Percentiles rank a stretch among this genome's conserved stretches.
phyloP scores from a whole-genome alignment of 208 protist species.

The Crithidia expoeki region DNA sequence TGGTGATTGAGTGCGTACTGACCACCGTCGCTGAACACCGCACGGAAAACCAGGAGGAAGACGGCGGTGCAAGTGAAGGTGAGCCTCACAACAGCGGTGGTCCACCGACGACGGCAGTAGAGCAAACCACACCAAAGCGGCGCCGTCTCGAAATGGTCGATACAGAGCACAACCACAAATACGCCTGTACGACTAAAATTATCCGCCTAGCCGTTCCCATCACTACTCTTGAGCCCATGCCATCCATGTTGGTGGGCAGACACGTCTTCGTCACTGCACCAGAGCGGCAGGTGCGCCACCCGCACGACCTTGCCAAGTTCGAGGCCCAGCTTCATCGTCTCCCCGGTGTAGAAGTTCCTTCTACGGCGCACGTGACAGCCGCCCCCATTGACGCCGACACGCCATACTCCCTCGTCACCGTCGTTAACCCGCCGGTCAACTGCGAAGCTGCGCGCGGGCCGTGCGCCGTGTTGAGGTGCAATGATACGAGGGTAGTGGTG shows the following conservation, averaged over 20 bases:
- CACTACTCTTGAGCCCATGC: constrained; percentile 63
- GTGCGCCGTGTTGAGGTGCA: constrained; percentile 47
- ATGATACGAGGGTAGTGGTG: constrained; percentile 17
- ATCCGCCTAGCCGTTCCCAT: constrained; percentile 52
- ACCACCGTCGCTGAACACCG: constrained; percentile 19
- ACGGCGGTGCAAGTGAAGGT: background rate
- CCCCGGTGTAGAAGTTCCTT: constrained; percentile 4
- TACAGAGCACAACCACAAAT: background rate
- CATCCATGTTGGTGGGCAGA: constrained; percentile 51
- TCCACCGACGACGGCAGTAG: background rate
- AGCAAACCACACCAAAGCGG: constrained; percentile 15
- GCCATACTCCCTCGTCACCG: constrained; percentile 61
- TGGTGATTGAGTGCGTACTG: constrained; percentile 60
- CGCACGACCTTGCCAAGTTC: constrained; percentile 59
- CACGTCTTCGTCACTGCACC: constrained; percentile 69
- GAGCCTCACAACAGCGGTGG: background rate
- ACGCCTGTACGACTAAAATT: constrained; percentile 10
- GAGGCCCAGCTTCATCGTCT: constrained; percentile 34
- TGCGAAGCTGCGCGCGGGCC: constrained; percentile 36
- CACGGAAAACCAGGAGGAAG: background rate
- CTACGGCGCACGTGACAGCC: constrained; percentile 39
- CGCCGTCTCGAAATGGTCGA: constrained; percentile 22
- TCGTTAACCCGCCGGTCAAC: constrained; percentile 75
- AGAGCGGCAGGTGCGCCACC: constrained; percentile 62
- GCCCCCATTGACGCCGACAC: constrained; percentile 57